These are phyloP conservation scores for Solanum stenotomum DNA, from an alignment of 257 asterid genomes.

Conservation along the genomic window DNA sequence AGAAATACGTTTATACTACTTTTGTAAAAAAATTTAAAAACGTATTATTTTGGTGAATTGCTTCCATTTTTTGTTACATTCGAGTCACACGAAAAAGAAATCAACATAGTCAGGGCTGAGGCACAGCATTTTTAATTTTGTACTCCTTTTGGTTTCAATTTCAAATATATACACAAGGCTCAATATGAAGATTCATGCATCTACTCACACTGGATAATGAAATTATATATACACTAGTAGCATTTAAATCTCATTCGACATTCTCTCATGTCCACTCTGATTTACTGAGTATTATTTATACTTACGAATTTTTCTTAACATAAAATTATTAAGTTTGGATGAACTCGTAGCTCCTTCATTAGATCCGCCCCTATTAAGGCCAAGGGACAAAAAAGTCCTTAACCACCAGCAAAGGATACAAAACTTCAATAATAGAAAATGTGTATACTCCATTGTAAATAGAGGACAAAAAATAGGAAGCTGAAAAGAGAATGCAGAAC, in stretches of 20 bases:
- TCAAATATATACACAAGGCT: not conserved
- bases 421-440: not conserved
- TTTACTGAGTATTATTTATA: not conserved
- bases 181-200: too few species aligned
- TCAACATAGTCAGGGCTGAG: not conserved
- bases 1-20: too few species aligned
- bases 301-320: not conserved
- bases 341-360: not conserved
- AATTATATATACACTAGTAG: not conserved
- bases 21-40: too few species aligned
- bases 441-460: not conserved
- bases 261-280: not conserved
- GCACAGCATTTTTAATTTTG: not conserved
- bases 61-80: conserved; percentile 27
- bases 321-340: not conserved
- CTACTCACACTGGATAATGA: not conserved
- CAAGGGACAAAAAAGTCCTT: not conserved
- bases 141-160: not conserved
- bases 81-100: conserved; percentile 18
- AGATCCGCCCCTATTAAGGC: not conserved
- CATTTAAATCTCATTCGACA: not conserved
- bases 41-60: too few species aligned
- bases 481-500: conserved; percentile 11
- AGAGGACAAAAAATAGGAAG: not conserved
- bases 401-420: not conserved